A percentile compares a stretch with the other conserved stretches of the same genome.
These are phyloP conservation scores for Strobilomyces dryophilus DNA, from an alignment of 768 basidiomycete species.

Conservation along the genomic window DNA sequence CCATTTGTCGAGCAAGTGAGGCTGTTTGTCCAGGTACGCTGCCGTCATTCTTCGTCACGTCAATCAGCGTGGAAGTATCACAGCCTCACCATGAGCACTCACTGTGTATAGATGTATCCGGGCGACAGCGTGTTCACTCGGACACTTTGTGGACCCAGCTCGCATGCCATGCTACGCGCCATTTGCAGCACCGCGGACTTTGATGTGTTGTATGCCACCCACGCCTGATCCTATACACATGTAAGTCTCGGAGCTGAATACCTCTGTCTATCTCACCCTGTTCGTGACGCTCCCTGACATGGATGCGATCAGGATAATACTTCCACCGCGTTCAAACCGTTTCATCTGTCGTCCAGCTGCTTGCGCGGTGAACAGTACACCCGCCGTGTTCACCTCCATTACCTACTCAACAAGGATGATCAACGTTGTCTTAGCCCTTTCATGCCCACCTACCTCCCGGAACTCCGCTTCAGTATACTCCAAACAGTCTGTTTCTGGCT, in stretches of 20 bases:
- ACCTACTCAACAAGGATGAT: slow-evolving; percentile 37
- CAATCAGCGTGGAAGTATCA: background rate
- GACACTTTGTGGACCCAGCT: slow-evolving; percentile 61
- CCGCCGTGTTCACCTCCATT: slow-evolving; percentile 60
- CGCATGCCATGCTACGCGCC: slow-evolving; percentile 79
- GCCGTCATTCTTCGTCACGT: slow-evolving; percentile 59
- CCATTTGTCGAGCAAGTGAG: slow-evolving; percentile 63
- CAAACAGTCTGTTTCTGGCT: slow-evolving; percentile 55
- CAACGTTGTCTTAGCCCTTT: background rate
- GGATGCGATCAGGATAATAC: slow-evolving; percentile 60
- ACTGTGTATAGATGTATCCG: slow-evolving; percentile 73
- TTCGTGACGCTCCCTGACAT: slow-evolving; percentile 71
- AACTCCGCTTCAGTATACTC: slow-evolving; percentile 65
- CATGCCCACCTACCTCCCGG: slow-evolving; percentile 42
- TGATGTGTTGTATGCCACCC: slow-evolving; percentile 74
- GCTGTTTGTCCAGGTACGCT: slow-evolving; percentile 61
- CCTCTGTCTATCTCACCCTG: slow-evolving; percentile 39
- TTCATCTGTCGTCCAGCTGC: slow-evolving; percentile 58
- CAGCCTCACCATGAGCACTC: slow-evolving; percentile 25
- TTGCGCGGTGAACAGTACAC: slow-evolving; percentile 58
- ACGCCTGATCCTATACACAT: slow-evolving; percentile 55
- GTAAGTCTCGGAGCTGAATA: background rate
- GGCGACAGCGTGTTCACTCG: slow-evolving; percentile 76
- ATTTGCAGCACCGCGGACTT: slow-evolving; percentile 79
- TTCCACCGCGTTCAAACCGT: slow-evolving; percentile 42